Evolutionary conservation across 305 asterid species (phyloP).

Genomic region (Solanum hybrid): DNA sequence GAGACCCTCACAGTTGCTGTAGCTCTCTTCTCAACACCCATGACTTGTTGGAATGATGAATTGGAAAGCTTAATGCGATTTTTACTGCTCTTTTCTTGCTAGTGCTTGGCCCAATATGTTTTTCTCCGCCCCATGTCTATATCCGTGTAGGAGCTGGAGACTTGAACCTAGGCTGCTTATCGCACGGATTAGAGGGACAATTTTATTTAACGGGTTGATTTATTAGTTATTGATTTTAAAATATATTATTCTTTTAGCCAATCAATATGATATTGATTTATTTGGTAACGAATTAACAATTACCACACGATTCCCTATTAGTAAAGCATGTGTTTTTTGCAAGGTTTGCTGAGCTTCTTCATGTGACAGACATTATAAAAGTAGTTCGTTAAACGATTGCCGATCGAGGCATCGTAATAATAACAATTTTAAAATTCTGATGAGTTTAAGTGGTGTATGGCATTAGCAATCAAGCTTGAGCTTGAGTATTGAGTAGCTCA

Average conservation of each 20-base stretch:
- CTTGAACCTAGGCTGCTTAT: neutral
- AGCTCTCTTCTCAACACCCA: slow-evolving; percentile 25
- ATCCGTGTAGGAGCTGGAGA: neutral
- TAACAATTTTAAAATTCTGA: too few species aligned
- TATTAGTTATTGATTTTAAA: neutral
- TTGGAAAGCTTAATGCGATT: neutral
- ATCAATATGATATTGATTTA: too few species aligned
- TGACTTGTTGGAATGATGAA: neutral
- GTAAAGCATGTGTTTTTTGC: neutral
- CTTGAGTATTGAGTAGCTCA: neutral
- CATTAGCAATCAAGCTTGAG: neutral
- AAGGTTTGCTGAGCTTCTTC: neutral
- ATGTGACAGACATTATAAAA: rapidly evolving
- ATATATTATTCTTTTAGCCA: neutral
- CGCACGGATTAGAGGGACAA: neutral
- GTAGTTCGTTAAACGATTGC: rapidly evolving
- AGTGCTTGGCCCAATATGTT: neutral
- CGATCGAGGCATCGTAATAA: rapidly evolving
- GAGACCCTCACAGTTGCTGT: slow-evolving; percentile 46
- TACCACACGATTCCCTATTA: rapidly evolving
- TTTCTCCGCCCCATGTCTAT: neutral
- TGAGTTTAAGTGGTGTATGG: neutral
- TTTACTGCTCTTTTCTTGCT: neutral
- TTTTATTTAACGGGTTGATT: neutral
- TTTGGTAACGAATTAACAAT: neutral